A percentile compares a stretch with the other conserved stretches of the same genome.
phyloP scores from a whole-genome alignment of 2,329 filamentous ascomycete genomes.

The Aspergillus sp. region DNA sequence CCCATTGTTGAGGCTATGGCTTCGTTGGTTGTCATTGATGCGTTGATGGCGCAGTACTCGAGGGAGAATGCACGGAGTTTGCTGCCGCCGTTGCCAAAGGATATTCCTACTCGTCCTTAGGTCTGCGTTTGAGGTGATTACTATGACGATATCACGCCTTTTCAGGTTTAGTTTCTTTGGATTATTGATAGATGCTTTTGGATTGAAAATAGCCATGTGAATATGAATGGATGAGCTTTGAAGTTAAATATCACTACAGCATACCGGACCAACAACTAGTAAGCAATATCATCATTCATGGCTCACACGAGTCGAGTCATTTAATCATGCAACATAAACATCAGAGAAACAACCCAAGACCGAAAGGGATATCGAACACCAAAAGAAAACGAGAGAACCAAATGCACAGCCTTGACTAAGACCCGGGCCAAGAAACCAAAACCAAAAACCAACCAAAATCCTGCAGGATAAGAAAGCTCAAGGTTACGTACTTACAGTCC shows the following conservation, averaged over 20 bases:
- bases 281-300: background rate
- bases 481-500: conserved; percentile 10
- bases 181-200: background rate
- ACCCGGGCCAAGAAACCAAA: background rate
- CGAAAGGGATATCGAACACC: background rate
- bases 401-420: background rate
- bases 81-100: conserved; percentile 37
- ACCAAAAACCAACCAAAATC: conserved; percentile 2
- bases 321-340: background rate
- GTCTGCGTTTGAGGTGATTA: background rate
- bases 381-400: background rate
- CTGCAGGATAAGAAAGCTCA: background rate
- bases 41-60: conserved; percentile 72
- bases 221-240: background rate
- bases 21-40: conserved; percentile 78
- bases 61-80: conserved; percentile 44
- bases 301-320: background rate
- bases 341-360: background rate
- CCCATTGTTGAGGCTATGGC: conserved; percentile 75
- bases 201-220: too few relatives aligned
- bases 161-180: background rate
- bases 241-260: background rate
- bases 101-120: conserved; percentile 29
- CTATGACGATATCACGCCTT: background rate
- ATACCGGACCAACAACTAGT: background rate